Base-by-base conservation (phyloP, 345 rosid genomes). In the Clausena lansium region DNA sequence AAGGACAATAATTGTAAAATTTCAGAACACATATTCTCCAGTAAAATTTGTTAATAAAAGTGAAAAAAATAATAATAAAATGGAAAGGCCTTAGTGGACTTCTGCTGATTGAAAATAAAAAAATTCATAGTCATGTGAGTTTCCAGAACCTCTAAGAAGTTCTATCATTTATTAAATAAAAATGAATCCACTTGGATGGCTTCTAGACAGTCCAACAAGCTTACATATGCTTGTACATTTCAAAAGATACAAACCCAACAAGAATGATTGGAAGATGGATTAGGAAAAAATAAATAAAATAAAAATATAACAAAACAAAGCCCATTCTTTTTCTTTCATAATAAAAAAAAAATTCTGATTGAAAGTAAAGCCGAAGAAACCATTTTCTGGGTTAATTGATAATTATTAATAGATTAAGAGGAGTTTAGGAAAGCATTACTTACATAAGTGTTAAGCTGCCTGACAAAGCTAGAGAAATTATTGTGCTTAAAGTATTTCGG, bases 371-470 rank as follows among this genome's bases (percentile, higher is more conserved):
- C 24, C 50, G 6, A 70, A 50, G 22, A 70, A 28, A 11, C 60
- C 39, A 70, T 50, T 33, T 22, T 13, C 57, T 17, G 6, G 1
- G 57, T 52, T 19, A 19, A 15, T 52, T 52, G 14, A 13, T 4
- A 10, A 45, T 13, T 11, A 24, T 67, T 28, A 41, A 68, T 5
- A 5, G 35, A 41, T n/a, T 14, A 25, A 15, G 0, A 70, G 24
- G 3, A 7, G 22, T 4, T 65, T 57, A 69, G 65, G 52, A 63
- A 25, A 59, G 25, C 20, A 20, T 45, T 45, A 83, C 98, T 84
- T 80, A 93, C 98, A 61, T 95, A 95, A 78, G 98, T 95, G 71
- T 95, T 93, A 39, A 95, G 89, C 76, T 95, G 98, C 75, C 98
- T 87, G 79, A 95, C 92, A 77, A 95, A 95, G 79, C 98, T 93